Base-by-base conservation (phyloP, 345 rosid species). In the Populus deltoides region DNA sequence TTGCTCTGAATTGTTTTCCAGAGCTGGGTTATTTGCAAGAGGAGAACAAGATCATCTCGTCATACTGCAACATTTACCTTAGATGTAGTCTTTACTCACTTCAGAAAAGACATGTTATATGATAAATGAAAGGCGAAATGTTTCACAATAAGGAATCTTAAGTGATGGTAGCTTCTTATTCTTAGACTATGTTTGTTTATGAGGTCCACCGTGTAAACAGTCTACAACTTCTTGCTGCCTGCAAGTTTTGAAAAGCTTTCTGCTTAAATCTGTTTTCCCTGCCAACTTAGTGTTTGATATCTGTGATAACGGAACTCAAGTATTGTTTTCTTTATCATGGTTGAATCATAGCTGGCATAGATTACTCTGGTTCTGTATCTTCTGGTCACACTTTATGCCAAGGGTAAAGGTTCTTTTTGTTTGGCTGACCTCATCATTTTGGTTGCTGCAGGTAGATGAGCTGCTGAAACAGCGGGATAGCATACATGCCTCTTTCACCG, bases 391-490 rank as follows among this genome's bases (percentile, higher is more conserved):
- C 12, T 67, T 45, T 6, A 17, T 38, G 47, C n/a, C 36, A 43
- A 22, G 1, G 41, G 45, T 16, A 49, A 27, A 76, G 27, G 71
- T 27, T 27, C 41, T 39, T 70, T 66, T 20, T 45, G 31, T 47
- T 43, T 31, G 45, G 20, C 61, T 72, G 61, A 69, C 67, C 31
- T 20, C 1, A 13, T 24, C 35, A 17, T 68, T 84, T 75, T 67
- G 76, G 59, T 73, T 68, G 36, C 77, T 38, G 49, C 72, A 96
- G 99, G 99, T 96, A 69, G 99, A 93, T 55, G 97, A 96, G 80
- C 87, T 96, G 72, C 86, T 96, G 72, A 96, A 96, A 86, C 91
- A 91, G 81, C 85, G 99, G 12, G 97, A 96, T 70, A 84, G 76
- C 65, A 92, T 92, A 77, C 97, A 96, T 61, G 83, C 93, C 1